These are phyloP conservation scores for Yarrowia deformans DNA, from an alignment of 805 yeast species.

Conservation along the genomic window DNA sequence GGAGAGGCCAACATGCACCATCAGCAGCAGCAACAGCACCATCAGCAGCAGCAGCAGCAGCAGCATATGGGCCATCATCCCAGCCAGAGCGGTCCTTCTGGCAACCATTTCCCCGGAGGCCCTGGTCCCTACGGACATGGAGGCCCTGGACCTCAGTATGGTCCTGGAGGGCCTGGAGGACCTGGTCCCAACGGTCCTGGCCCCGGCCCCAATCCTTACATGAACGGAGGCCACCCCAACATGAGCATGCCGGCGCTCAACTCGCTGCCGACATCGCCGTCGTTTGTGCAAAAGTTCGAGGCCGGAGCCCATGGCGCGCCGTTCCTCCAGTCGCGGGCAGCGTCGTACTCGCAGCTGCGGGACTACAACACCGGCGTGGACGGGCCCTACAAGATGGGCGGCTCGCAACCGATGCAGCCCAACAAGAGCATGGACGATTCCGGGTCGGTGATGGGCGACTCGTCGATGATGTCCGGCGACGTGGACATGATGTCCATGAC, in stretches of 20 bases:
- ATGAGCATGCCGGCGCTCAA: constrained; percentile 39
- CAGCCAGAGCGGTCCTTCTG: constrained; percentile 17
- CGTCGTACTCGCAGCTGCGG: constrained; percentile 39
- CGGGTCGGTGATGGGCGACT: constrained; percentile 26
- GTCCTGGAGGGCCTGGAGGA: neutral
- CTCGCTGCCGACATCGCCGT: constrained; percentile 34
- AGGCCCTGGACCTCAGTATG: neutral
- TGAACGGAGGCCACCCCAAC: constrained; percentile 40
- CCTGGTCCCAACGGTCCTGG: constrained; percentile 20
- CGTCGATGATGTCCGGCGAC: constrained; percentile 42
- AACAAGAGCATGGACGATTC: constrained; percentile 37
- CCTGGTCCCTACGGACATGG: constrained; percentile 19
- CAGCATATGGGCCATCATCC: constrained; percentile 2
- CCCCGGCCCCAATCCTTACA: constrained; percentile 35
- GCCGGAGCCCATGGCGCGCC: constrained; percentile 36
- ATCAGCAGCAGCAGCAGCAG: constrained; percentile 8
- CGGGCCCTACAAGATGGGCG: constrained; percentile 35
- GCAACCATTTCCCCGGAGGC: constrained; percentile 17
- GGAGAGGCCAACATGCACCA: constrained; percentile 3
- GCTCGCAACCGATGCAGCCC: constrained; percentile 17
- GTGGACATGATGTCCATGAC: constrained; percentile 46
- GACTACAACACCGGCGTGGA: constrained; percentile 39
- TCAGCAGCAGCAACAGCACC: neutral
- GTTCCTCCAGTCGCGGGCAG: constrained; percentile 32
- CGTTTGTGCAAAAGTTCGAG: constrained; percentile 36